Conservation (phyloP, 1,284 basidiomycete genomes). For the Ganoderma sp. region DNA sequence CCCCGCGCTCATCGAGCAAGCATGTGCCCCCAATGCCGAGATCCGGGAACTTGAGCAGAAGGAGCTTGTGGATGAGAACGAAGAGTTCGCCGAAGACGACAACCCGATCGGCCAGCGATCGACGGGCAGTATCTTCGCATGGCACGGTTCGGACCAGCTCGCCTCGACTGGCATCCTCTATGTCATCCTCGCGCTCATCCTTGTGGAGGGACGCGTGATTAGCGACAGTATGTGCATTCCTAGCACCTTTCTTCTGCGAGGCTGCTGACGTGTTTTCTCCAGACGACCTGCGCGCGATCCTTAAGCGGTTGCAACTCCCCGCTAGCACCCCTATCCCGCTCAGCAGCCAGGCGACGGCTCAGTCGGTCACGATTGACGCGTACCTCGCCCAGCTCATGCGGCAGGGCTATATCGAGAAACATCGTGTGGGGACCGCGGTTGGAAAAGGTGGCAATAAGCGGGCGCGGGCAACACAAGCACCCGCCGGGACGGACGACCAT, state of each 20-base stretch:
- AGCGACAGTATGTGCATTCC: slow-evolving; percentile 59
- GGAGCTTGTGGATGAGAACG: slow-evolving; percentile 55
- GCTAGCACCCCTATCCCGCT: slow-evolving; percentile 50
- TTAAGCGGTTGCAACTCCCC: slow-evolving; percentile 67
- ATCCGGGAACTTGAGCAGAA: slow-evolving; percentile 63
- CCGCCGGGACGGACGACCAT: slow-evolving; percentile 48
- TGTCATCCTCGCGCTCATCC: slow-evolving; percentile 71
- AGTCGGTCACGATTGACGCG: slow-evolving; percentile 56
- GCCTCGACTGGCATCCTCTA: slow-evolving; percentile 68
- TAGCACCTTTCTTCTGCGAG: neutral
- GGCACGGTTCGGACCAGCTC: slow-evolving; percentile 69
- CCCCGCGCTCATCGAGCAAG: slow-evolving; percentile 60
- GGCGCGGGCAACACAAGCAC: slow-evolving; percentile 53
- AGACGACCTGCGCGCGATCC: slow-evolving; percentile 64
- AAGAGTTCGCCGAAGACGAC: slow-evolving; percentile 49
- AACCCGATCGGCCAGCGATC: slow-evolving; percentile 46
- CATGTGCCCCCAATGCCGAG: slow-evolving; percentile 57
- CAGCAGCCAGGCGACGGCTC: slow-evolving; percentile 52
- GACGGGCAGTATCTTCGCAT: slow-evolving; percentile 72
- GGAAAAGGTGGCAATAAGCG: slow-evolving; percentile 52
- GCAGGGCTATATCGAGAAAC: slow-evolving; percentile 72
- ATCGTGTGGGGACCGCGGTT: slow-evolving; percentile 50
- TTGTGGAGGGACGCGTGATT: slow-evolving; percentile 71
- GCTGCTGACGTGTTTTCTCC: neutral
- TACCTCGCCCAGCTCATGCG: slow-evolving; percentile 63